phyloP scores from a whole-genome alignment of 805 yeast genomes.

The Wickerhamiella qilinensis region DNA sequence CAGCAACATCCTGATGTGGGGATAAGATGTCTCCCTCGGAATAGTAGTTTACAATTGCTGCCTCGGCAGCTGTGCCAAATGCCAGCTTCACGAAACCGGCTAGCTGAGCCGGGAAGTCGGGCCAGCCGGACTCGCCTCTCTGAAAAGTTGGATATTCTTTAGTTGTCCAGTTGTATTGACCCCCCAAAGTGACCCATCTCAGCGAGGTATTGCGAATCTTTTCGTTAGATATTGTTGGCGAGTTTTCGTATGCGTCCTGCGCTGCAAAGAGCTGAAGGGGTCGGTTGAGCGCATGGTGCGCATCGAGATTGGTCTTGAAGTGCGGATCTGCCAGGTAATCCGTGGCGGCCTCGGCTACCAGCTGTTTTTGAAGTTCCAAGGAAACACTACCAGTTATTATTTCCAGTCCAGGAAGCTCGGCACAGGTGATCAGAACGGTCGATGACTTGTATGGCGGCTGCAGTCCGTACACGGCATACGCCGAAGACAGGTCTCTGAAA shows the following conservation, averaged over 20 bases:
- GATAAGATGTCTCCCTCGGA: conserved; percentile 28
- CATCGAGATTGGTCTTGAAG: conserved; percentile 24
- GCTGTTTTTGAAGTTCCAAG: conserved; percentile 16
- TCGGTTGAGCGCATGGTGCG: conserved; percentile 18
- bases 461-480: conserved; percentile 5
- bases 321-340: conserved; percentile 20
- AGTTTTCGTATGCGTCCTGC: conserved; percentile 8
- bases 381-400: conserved; percentile 16
- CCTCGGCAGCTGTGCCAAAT: conserved; percentile 22
- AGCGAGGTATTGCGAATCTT: conserved; percentile 17
- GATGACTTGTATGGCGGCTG: conserved; percentile 8
- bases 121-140: conserved; percentile 19
- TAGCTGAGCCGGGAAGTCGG: conserved; percentile 19
- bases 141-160: conserved; percentile 26
- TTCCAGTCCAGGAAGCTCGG: conserved; percentile 23
- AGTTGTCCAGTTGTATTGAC: conserved; percentile 30
- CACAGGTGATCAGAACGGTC: too few species aligned
- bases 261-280: conserved; percentile 20
- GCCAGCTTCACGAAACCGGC: conserved; percentile 11
- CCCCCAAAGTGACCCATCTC: conserved; percentile 33
- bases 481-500: conserved; percentile 2
- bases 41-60: conserved; percentile 28
- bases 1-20: conserved; percentile 30
- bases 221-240: conserved; percentile 7
- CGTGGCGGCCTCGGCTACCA: conserved; percentile 18